Evolutionary conservation across 495 filamentous ascomycete genomes (phyloP).

Genomic region (Aspergillus steynii): DNA sequence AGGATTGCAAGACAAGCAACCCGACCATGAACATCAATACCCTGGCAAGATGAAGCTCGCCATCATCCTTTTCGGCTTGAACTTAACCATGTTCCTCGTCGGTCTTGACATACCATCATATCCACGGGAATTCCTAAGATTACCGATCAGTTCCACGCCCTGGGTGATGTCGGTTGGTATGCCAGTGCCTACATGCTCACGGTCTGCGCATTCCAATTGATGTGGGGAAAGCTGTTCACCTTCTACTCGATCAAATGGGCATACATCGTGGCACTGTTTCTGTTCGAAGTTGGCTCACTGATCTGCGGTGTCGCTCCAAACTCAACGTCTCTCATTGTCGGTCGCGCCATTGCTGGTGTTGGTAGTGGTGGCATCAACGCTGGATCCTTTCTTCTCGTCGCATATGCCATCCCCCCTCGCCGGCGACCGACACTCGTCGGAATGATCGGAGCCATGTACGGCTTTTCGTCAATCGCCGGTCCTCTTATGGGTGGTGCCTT

Average conservation of each 20-base stretch:
- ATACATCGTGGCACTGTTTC: too few species aligned
- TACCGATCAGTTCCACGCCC: conserved; percentile 55
- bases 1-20: neutral
- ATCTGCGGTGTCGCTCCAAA: too few species aligned
- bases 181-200: conserved; percentile 52
- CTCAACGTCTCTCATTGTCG: too few species aligned
- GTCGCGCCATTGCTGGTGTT: too few species aligned
- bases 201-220: conserved; percentile 44
- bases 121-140: conserved; percentile 15
- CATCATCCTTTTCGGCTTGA: conserved; percentile 6
- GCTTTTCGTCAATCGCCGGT: conserved; percentile 50
- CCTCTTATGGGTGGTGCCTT: conserved; percentile 47
- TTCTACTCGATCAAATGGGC: conserved; percentile 52
- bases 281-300: too few species aligned
- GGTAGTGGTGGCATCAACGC: too few species aligned
- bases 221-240: conserved; percentile 64
- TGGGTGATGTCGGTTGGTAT: conserved; percentile 63
- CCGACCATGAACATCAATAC: conserved; percentile 5
- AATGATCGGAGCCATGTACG: conserved; percentile 44
- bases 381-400: conserved; percentile 49
- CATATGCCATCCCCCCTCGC: conserved; percentile 38
- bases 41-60: conserved; percentile 7
- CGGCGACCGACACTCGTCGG: conserved; percentile 48
- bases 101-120: conserved; percentile 27
- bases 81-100: conserved; percentile 36